These are phyloP conservation scores for Xerocomus amazonicus DNA, from an alignment of 1,284 basidiomycete genomes.

Conservation along the genomic window DNA sequence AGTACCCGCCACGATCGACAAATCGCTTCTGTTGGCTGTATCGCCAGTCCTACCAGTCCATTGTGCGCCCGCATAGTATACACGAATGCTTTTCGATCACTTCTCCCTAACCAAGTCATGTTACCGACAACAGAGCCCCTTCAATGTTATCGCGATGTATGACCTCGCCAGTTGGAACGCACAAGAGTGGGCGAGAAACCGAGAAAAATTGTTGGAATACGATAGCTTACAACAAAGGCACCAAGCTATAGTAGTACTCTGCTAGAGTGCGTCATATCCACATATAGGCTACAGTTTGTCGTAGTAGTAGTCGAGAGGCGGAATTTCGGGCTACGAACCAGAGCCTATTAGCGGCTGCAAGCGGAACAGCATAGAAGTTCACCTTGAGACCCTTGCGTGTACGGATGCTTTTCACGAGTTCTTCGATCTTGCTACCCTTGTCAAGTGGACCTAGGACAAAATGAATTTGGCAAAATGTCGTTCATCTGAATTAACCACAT, in stretches of 20 bases:
- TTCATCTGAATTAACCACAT: conserved; percentile 31
- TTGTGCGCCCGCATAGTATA: too few species aligned
- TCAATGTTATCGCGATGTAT: background rate
- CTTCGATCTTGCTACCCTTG: conserved; percentile 88
- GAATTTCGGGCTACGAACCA: conserved; percentile 70
- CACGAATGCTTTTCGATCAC: background rate
- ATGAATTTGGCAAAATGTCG: conserved; percentile 7
- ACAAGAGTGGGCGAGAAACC: conserved; percentile 1
- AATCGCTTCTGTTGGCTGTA: background rate
- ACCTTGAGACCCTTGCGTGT: conserved; percentile 92
- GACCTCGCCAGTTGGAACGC: background rate
- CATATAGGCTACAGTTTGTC: conserved; percentile 65
- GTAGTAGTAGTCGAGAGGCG: conserved; percentile 83
- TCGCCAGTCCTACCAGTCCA: too few species aligned
- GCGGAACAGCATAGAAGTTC: conserved; percentile 6
- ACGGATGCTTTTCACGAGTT: conserved; percentile 82
- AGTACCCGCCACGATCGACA: background rate
- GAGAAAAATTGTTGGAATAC: conserved; percentile 4
- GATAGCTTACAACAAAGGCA: conserved; percentile 5
- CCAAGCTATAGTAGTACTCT: too few species aligned
- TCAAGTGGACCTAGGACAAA: conserved; percentile 57
- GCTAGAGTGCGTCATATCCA: background rate
- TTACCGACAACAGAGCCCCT: background rate
- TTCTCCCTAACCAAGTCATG: background rate
- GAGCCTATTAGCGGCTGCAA: conserved; percentile 10